phyloP scores from a whole-genome alignment of 352 stramenopile species.

The Phytophthora quininea region DNA sequence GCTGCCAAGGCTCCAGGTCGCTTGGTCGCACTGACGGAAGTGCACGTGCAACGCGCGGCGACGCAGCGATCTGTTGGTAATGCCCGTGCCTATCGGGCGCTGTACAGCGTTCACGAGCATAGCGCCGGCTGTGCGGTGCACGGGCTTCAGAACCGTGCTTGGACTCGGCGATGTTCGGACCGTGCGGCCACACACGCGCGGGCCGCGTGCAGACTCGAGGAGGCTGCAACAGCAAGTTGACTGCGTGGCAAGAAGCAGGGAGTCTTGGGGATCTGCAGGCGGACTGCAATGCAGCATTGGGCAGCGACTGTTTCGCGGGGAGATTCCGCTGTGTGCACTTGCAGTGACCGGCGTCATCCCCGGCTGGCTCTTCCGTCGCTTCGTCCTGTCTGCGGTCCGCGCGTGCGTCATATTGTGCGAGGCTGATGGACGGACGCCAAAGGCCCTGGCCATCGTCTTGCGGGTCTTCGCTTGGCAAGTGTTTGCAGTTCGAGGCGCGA shows the following conservation, averaged over 20 bases:
- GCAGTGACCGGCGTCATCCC: background rate
- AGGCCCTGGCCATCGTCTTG: too few species aligned
- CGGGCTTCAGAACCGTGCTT: constrained; percentile 3
- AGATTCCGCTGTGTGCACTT: background rate
- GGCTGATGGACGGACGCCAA: background rate
- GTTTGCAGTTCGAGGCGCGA: background rate
- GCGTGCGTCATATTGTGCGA: background rate
- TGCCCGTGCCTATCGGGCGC: constrained; percentile 33
- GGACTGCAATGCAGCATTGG: too few species aligned
- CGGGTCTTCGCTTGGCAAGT: too few species aligned
- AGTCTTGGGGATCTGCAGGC: too few species aligned
- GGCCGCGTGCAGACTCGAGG: constrained; percentile 8
- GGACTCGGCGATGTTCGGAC: constrained; percentile 19
- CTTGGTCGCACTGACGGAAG: background rate
- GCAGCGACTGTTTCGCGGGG: too few species aligned
- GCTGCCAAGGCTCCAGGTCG: background rate
- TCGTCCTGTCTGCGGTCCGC: background rate
- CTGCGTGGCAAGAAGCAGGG: too few species aligned
- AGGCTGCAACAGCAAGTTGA: background rate
- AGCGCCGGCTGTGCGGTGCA: constrained; percentile 15
- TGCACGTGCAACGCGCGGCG: constrained; percentile 10
- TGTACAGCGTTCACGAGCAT: constrained; percentile 29
- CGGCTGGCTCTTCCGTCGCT: background rate
- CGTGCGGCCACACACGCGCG: constrained; percentile 14
- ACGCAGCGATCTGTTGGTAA: constrained; percentile 40